Conservation (phyloP, 495 filamentous ascomycete genomes). For the Trichoderma asperelloides region DNA sequence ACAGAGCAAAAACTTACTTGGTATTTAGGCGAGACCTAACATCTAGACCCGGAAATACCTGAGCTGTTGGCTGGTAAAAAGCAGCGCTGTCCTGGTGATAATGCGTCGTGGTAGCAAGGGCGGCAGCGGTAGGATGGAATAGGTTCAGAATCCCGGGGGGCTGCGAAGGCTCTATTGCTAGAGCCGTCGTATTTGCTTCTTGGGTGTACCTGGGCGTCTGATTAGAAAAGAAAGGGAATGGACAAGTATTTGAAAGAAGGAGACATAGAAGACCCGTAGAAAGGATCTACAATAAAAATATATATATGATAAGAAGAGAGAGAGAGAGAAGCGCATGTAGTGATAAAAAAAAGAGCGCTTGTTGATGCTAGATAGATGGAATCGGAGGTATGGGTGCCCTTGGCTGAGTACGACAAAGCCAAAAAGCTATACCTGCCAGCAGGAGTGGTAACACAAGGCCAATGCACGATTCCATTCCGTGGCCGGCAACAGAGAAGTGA, state of each 20-base stretch:
- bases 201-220: conserved; percentile 33
- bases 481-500: not conserved
- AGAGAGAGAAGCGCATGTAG: not conserved
- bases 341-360: not conserved
- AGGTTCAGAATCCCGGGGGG: conserved; percentile 34
- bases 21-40: conserved; percentile 42
- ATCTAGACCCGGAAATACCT: conserved; percentile 36
- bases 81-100: conserved; percentile 35
- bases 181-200: conserved; percentile 34
- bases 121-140: conserved; percentile 30
- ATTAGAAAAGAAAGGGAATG: not conserved
- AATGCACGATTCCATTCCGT: not conserved
- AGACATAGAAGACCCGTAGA: not conserved
- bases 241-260: not conserved
- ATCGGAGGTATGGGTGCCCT: no score
- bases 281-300: not conserved
- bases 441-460: not conserved
- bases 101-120: conserved; percentile 26
- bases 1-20: conserved; percentile 33
- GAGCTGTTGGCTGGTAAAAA: conserved; percentile 35
- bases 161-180: conserved; percentile 39
- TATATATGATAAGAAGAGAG: not conserved
- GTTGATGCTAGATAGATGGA: not conserved
- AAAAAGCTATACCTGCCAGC: not conserved
- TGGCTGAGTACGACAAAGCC: not conserved